phyloP scores from a whole-genome alignment of 768 basidiomycete species.

The Tulasnella sp. region DNA sequence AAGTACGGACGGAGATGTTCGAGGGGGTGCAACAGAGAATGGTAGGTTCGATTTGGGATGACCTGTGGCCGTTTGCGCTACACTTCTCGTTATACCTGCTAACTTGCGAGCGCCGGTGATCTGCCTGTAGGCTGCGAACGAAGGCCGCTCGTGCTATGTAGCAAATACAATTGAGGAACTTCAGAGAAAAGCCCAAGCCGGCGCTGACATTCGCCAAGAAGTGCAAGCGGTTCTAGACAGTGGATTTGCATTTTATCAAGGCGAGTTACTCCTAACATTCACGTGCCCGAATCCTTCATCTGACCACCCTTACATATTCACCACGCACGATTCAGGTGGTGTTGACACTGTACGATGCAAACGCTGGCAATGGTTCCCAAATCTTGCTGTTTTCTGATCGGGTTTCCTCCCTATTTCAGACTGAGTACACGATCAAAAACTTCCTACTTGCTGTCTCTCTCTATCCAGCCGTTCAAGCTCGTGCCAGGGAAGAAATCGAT shows the following conservation, averaged over 20 bases:
- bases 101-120: no score
- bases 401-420: neutral
- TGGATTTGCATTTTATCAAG: neutral
- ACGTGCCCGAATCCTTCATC: neutral
- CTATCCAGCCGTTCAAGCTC: constrained; percentile 1
- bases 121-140: no score
- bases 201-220: neutral
- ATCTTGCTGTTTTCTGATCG: neutral
- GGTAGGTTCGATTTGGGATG: no score
- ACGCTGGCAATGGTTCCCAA: neutral
- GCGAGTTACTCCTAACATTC: neutral
- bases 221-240: neutral
- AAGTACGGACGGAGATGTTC: no score
- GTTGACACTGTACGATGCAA: neutral
- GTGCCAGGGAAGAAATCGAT: constrained; percentile 5
- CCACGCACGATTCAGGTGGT: neutral
- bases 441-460: constrained; percentile 19
- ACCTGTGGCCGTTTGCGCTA: no score
- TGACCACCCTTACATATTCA: neutral
- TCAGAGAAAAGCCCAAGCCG: neutral
- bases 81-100: no score
- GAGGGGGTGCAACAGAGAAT: no score
- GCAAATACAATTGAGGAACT: neutral
- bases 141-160: neutral
- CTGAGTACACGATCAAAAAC: neutral